phyloP scores from a whole-genome alignment of 2,329 filamentous ascomycete genomes.

The Ilyonectria robusta region DNA sequence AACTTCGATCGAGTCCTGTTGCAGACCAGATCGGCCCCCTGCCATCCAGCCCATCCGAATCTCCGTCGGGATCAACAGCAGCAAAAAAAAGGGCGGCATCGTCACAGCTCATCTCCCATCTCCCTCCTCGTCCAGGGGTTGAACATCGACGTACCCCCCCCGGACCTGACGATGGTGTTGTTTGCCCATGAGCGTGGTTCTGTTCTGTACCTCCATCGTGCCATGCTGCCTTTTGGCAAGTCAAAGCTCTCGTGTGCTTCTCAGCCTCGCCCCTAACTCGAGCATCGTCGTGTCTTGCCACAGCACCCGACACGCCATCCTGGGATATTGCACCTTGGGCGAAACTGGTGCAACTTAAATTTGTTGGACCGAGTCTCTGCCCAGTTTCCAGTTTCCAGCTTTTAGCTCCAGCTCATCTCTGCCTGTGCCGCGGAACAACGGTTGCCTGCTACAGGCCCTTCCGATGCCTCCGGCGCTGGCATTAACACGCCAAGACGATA shows the following conservation, averaged over 20 bases:
- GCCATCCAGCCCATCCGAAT: not conserved
- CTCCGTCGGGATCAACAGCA: not conserved
- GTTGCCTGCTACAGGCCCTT: not conserved
- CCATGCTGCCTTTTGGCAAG: not conserved
- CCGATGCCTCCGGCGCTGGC: slow-evolving; percentile 3
- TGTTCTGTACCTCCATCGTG: slow-evolving; percentile 32
- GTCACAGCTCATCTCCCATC: slow-evolving; percentile 5
- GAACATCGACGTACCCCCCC: not conserved
- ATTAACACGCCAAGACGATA: not conserved
- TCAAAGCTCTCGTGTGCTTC: slow-evolving; percentile 13
- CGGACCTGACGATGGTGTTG: slow-evolving; percentile 42
- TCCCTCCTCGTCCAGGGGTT: not conserved
- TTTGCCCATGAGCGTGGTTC: slow-evolving; percentile 34
- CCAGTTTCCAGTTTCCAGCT: too few species aligned
- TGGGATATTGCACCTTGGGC: too few species aligned
- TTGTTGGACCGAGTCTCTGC: too few species aligned
- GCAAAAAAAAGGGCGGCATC: not conserved
- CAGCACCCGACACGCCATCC: not conserved
- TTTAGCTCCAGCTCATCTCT: not conserved
- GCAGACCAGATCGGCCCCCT: not conserved
- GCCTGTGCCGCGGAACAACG: not conserved
- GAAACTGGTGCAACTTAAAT: too few species aligned
- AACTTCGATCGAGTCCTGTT: too few species aligned
- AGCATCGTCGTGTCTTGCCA: not conserved
- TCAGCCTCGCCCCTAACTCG: not conserved